Conservation (phyloP, 2,329 filamentous ascomycete genomes). For the Nectriaceae sp. region DNA sequence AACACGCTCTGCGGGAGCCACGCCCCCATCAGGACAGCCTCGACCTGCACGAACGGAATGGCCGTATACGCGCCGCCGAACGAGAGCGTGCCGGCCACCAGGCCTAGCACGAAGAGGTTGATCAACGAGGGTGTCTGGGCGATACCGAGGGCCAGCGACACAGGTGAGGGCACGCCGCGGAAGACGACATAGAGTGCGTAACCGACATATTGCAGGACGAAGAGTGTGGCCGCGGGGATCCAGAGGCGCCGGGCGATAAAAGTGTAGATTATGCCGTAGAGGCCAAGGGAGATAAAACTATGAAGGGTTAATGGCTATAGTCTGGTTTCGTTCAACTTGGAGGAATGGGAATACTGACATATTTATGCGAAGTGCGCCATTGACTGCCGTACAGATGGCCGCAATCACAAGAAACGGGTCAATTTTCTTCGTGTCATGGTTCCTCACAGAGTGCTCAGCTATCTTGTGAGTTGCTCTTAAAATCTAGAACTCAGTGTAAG, state of each 20-base stretch:
- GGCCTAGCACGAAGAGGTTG: constrained; percentile 8
- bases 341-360: no score
- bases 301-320: neutral
- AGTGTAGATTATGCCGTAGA: constrained; percentile 8
- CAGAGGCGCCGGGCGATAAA: constrained; percentile 8
- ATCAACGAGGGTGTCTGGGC: constrained; percentile 8
- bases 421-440: no score
- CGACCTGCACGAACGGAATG: constrained; percentile 10
- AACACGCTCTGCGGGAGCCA: constrained; percentile 13
- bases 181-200: constrained; percentile 12
- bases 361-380: constrained; percentile 10
- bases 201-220: constrained; percentile 7
- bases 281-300: constrained; percentile 8
- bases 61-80: constrained; percentile 12
- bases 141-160: constrained; percentile 10
- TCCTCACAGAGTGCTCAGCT: no score
- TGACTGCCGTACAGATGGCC: no score
- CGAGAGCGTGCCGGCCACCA: constrained; percentile 7
- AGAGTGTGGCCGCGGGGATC: constrained; percentile 7
- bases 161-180: constrained; percentile 9
- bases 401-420: no score
- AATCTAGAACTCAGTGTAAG: no score
- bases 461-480: no score
- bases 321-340: no score
- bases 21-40: constrained; percentile 8